phyloP scores from a whole-genome alignment of 345 rosid genomes.

The Turnera subulata region DNA sequence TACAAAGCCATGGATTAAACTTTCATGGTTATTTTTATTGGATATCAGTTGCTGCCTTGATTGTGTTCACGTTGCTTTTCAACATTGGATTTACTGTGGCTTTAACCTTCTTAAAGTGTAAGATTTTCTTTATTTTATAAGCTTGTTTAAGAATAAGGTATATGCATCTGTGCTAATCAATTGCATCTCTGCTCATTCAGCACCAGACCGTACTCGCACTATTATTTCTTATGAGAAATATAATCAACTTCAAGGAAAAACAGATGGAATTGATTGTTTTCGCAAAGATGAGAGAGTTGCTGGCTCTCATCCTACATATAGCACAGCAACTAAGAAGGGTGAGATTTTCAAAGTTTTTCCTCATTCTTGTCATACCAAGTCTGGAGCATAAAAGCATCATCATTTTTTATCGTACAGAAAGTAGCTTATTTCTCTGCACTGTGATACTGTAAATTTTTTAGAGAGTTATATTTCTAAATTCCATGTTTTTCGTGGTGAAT shows the following conservation, averaged over 20 bases:
- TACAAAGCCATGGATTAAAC: conserved; percentile 60
- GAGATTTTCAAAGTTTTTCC: too few species aligned
- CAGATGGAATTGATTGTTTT: too few species aligned
- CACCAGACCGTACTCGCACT: conserved; percentile 63
- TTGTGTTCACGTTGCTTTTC: conserved; percentile 51
- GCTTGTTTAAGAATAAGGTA: neutral
- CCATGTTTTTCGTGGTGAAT: too few species aligned
- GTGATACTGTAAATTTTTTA: too few species aligned
- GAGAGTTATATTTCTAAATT: too few species aligned
- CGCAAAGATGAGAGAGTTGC: too few species aligned
- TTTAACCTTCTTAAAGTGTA: conserved; percentile 63
- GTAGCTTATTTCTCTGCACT: too few species aligned
- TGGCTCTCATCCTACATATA: too few species aligned
- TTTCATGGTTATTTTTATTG: conserved; percentile 49
- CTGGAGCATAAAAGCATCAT: too few species aligned
- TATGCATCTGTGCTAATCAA: conserved; percentile 4
- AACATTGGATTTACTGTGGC: conserved; percentile 61
- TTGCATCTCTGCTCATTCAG: conserved; percentile 29
- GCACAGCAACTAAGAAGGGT: too few species aligned
- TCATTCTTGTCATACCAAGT: too few species aligned
- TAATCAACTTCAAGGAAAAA: conserved; percentile 39
- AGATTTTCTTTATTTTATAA: conserved; percentile 14
- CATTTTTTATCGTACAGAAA: too few species aligned
- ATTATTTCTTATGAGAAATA: conserved; percentile 62
- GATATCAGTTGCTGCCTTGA: conserved; percentile 59